Conservation (phyloP, 2,329 filamentous ascomycete species). For the Trichoderma sp. region DNA sequence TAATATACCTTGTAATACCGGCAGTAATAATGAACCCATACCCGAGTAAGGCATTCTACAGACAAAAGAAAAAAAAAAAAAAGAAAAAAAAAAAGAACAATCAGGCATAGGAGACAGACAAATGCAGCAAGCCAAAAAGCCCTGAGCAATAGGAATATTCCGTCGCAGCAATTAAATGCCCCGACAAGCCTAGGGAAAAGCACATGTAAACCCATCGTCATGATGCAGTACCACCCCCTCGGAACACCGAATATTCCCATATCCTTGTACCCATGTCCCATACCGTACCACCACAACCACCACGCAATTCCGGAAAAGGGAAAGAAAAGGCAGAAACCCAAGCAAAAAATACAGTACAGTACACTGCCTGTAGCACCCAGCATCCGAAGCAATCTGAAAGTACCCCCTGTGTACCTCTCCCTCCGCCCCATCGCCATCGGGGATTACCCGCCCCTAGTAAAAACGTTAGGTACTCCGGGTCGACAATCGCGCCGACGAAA, state of each 20-base stretch:
- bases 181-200: background rate
- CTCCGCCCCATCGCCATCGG: background rate
- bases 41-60: too few relatives aligned
- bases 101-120: too few relatives aligned
- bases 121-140: background rate
- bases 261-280: too few relatives aligned
- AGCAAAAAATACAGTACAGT: too few relatives aligned
- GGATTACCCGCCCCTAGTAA: background rate
- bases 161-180: background rate
- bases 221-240: background rate
- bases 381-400: too few relatives aligned
- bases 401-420: background rate
- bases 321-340: background rate
- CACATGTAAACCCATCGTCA: background rate
- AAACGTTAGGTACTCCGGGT: background rate
- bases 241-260: background rate
- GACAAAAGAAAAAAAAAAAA: background rate
- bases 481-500: constrained; percentile 4
- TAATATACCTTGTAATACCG: too few relatives aligned
- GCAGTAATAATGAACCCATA: too few relatives aligned
- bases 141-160: background rate
- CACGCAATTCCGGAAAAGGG: background rate
- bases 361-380: background rate
- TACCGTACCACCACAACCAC: background rate
- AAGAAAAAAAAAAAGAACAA: too few relatives aligned